Evolutionary conservation across 1,139 yeast species (phyloP).

Genomic region (Candida glucosophila): DNA sequence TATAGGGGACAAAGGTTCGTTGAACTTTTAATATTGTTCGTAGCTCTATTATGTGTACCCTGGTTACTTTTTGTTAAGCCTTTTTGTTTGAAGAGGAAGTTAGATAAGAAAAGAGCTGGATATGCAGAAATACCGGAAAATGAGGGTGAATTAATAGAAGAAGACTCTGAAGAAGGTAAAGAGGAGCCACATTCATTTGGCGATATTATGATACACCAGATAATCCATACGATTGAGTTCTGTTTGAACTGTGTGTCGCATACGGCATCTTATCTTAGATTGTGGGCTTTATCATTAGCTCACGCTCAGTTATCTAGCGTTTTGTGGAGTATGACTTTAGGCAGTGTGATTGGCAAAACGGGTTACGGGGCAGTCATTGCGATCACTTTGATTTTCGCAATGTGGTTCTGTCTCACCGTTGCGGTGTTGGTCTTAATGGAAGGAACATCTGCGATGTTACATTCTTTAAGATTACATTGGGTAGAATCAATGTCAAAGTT

Average conservation of each 20-base stretch:
- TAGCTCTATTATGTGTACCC: constrained; percentile 71
- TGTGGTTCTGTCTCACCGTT: constrained; percentile 74
- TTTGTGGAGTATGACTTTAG: constrained; percentile 73
- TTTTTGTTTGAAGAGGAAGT: constrained; percentile 34
- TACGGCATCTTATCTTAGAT: constrained; percentile 69
- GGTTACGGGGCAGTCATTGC: constrained; percentile 42
- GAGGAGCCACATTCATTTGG: constrained; percentile 54
- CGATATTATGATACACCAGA: constrained; percentile 72
- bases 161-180: constrained; percentile 19
- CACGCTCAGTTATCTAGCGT: constrained; percentile 73
- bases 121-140: constrained; percentile 23
- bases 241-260: constrained; percentile 74
- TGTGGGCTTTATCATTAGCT: constrained; percentile 75
- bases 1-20: constrained; percentile 56
- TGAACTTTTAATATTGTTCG: constrained; percentile 48
- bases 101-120: constrained; percentile 32
- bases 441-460: constrained; percentile 84
- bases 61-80: constrained; percentile 68
- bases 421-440: constrained; percentile 74
- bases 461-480: constrained; percentile 79
- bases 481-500: constrained; percentile 82
- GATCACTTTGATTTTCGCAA: constrained; percentile 56
- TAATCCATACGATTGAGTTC: constrained; percentile 72
- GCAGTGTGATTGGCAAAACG: constrained; percentile 42
- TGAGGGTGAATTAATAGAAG: constrained; percentile 18